These are phyloP conservation scores for Dryadomyces quercivorus DNA, from an alignment of 2,329 filamentous ascomycete species.

Conservation along the genomic window DNA sequence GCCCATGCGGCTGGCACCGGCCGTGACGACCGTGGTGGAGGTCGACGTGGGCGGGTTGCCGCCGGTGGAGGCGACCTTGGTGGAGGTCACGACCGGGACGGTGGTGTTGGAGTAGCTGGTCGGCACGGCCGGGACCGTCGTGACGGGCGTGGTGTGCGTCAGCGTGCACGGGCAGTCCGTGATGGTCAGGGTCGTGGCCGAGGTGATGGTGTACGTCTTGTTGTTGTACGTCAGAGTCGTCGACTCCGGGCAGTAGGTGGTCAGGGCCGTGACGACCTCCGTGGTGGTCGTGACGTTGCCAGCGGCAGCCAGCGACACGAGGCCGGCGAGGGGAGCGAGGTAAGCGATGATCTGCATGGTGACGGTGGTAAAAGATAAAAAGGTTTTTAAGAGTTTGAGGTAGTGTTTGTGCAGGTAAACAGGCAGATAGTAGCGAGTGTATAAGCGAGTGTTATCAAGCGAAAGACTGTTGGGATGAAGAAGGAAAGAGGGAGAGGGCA, in stretches of 20 bases:
- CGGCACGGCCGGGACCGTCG: not conserved
- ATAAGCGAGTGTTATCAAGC: not conserved
- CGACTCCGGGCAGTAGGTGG: conserved; percentile 61
- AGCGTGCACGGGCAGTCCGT: conserved; percentile 14
- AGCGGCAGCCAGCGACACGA: conserved; percentile 6
- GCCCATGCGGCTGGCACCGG: conserved; percentile 9
- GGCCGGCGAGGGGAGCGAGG: conserved; percentile 8
- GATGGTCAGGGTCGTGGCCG: conserved; percentile 13
- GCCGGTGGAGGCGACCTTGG: not conserved
- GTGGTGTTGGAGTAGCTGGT: not conserved
- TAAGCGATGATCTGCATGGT: conserved; percentile 10
- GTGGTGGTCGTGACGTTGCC: conserved; percentile 1
- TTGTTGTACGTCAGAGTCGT: conserved; percentile 53
- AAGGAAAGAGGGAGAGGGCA: not conserved
- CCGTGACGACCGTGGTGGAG: conserved; percentile 4
- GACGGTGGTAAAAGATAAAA: not conserved
- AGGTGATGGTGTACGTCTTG: conserved; percentile 47
- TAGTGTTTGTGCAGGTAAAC: too few relatives aligned
- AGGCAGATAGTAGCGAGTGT: not conserved
- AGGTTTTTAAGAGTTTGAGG: not conserved
- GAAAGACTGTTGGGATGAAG: not conserved
- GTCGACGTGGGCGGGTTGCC: not conserved
- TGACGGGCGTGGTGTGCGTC: not conserved
- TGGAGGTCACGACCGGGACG: not conserved
- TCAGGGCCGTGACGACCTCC: conserved; percentile 45